phyloP scores from a whole-genome alignment of 2,329 filamentous ascomycete genomes.

The Epichloe baconii region DNA sequence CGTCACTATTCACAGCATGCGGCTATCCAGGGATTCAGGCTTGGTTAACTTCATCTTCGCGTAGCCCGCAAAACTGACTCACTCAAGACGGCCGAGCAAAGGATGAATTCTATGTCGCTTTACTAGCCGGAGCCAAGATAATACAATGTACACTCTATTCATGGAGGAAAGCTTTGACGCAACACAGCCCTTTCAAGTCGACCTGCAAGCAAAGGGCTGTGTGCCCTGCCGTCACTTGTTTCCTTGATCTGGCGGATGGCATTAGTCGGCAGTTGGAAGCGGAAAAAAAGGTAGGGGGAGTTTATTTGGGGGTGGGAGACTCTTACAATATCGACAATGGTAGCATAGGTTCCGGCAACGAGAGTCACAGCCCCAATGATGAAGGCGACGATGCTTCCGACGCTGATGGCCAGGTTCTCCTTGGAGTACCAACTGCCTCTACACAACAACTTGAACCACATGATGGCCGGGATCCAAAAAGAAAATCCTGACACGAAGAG shows the following conservation, averaged over 20 bases:
- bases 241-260: constrained; percentile 8
- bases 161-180: neutral
- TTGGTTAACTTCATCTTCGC: constrained; percentile 14
- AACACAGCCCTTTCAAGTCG: neutral
- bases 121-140: neutral
- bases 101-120: neutral
- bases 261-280: neutral
- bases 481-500: constrained; percentile 31
- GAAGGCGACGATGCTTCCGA: constrained; percentile 15
- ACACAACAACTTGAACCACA: constrained; percentile 26
- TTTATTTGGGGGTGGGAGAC: constrained; percentile 1
- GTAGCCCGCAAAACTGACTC: constrained; percentile 12
- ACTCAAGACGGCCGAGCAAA: neutral
- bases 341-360: constrained; percentile 17
- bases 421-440: constrained; percentile 14
- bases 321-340: constrained; percentile 18
- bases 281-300: neutral
- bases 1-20: too few relatives aligned
- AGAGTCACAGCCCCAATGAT: constrained; percentile 16
- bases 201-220: constrained; percentile 10
- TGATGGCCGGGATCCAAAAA: constrained; percentile 26
- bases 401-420: constrained; percentile 14
- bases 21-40: constrained; percentile 7
- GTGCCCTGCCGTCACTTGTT: constrained; percentile 9
- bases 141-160: neutral